These are phyloP conservation scores for Daldinia bambusicola DNA, from an alignment of 495 filamentous ascomycete genomes.

Conservation along the genomic window DNA sequence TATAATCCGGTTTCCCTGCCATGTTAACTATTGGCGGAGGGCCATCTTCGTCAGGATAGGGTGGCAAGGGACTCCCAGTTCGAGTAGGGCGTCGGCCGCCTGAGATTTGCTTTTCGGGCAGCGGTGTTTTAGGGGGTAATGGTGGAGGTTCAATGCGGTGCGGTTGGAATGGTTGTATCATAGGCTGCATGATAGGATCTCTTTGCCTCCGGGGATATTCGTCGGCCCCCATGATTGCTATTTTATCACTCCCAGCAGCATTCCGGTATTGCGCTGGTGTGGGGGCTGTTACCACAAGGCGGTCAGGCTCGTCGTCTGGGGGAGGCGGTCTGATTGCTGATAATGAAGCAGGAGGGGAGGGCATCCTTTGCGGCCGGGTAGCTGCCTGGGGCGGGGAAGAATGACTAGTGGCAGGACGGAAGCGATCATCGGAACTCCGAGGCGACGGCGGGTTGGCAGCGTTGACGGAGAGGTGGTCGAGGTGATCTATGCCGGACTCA, in stretches of 20 bases:
- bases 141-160: slow-evolving; percentile 72
- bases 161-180: slow-evolving; percentile 57
- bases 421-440: slow-evolving; percentile 55
- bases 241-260: slow-evolving; percentile 67
- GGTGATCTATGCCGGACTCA: slow-evolving; percentile 57
- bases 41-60: slow-evolving; percentile 87
- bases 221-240: slow-evolving; percentile 66
- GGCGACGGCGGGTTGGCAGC: slow-evolving; percentile 53
- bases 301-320: slow-evolving; percentile 57
- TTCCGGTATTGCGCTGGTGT: slow-evolving; percentile 63
- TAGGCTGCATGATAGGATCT: slow-evolving; percentile 45
- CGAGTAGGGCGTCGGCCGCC: slow-evolving; percentile 37
- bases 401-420: slow-evolving; percentile 39
- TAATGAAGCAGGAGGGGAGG: slow-evolving; percentile 48
- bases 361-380: slow-evolving; percentile 45
- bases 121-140: slow-evolving; percentile 84
- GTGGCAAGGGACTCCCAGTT: slow-evolving; percentile 58
- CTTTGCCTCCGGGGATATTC: slow-evolving; percentile 63
- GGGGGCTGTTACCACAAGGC: slow-evolving; percentile 60
- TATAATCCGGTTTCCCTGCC: slow-evolving; percentile 85
- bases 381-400: slow-evolving; percentile 50
- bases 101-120: slow-evolving; percentile 58
- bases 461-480: slow-evolving; percentile 53
- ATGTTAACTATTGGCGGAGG: slow-evolving; percentile 85
- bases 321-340: slow-evolving; percentile 43